Evolutionary conservation across 176 grass and related monocot species (phyloP).

Genomic region (Phoenix roebelenii): DNA sequence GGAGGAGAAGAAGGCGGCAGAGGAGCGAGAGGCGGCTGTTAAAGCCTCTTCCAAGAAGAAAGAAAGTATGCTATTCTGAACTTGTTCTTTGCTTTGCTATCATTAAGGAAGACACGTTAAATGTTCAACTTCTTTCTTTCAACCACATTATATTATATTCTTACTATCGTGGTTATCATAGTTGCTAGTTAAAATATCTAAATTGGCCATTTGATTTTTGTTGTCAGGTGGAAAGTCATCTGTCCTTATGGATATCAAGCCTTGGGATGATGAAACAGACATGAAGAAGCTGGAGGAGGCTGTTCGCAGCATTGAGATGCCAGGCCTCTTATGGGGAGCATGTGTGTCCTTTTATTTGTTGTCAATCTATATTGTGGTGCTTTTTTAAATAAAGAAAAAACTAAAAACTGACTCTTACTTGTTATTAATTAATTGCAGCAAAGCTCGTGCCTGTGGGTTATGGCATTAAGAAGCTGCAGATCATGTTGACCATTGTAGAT

Average conservation of each 20-base stretch:
- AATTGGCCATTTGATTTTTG: neutral
- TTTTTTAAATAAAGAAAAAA: no score
- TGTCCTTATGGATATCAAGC: constrained; percentile 81
- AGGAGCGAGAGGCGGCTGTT: constrained; percentile 32
- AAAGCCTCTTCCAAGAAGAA: constrained; percentile 74
- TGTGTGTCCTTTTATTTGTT: constrained; percentile 26
- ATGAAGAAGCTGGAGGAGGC: constrained; percentile 94
- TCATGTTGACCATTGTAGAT: constrained; percentile 84
- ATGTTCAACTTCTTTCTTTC: no score
- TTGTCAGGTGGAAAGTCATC: constrained; percentile 83
- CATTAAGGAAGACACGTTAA: no score
- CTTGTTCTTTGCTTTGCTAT: neutral
- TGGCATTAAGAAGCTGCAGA: constrained; percentile 84
- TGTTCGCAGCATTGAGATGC: constrained; percentile 64
- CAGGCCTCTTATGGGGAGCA: constrained; percentile 89
- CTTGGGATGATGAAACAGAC: constrained; percentile 96
- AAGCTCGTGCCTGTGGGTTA: constrained; percentile 86
- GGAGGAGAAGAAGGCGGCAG: constrained; percentile 61
- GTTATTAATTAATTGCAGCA: constrained; percentile 31
- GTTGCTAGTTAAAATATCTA: neutral
- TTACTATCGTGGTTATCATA: no score
- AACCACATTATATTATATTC: no score
- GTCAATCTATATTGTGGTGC: neutral
- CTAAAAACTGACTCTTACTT: no score
- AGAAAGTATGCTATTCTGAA: constrained; percentile 41